phyloP scores from a whole-genome alignment of 805 yeast species.

The Candida caryicola region DNA sequence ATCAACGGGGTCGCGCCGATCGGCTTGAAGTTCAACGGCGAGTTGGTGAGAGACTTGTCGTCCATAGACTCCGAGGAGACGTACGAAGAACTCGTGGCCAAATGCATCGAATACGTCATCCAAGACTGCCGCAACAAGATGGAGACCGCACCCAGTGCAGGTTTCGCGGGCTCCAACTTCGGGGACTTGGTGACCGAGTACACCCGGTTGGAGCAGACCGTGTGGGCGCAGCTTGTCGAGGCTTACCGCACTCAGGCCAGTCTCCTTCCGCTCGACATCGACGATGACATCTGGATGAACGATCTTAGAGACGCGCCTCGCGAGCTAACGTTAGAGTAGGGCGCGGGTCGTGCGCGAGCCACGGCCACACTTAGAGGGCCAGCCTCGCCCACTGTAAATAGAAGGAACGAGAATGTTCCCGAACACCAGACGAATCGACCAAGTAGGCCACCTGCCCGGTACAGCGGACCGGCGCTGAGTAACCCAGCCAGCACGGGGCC shows the following conservation, averaged over 20 bases:
- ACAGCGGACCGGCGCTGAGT: too few relatives aligned
- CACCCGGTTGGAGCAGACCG: conserved; percentile 1
- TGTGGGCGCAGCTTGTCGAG: conserved; percentile 6
- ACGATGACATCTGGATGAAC: background rate
- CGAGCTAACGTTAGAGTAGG: background rate
- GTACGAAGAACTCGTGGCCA: conserved; percentile 2
- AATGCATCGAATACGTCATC: conserved; percentile 3
- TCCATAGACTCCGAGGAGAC: background rate
- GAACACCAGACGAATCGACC: too few relatives aligned
- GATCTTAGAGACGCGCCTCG: background rate
- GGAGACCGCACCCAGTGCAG: background rate
- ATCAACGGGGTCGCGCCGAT: conserved; percentile 24
- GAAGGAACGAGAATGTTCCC: too few relatives aligned
- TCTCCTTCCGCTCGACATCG: background rate
- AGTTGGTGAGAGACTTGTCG: background rate
- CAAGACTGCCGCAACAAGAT: background rate
- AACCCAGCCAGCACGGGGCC: too few relatives aligned
- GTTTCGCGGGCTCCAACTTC: background rate
- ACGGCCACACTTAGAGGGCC: too few relatives aligned
- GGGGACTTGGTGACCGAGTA: conserved; percentile 2
- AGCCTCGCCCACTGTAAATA: too few relatives aligned
- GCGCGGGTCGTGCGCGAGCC: too few relatives aligned
- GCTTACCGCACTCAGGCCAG: background rate
- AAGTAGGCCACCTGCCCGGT: too few relatives aligned
- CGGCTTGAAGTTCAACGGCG: conserved; percentile 13